Evolutionary conservation across 805 yeast genomes (phyloP), one percentile per base, ranked within the genome.

Genomic region (Zygosaccharomyces kombuchaensis): DNA sequence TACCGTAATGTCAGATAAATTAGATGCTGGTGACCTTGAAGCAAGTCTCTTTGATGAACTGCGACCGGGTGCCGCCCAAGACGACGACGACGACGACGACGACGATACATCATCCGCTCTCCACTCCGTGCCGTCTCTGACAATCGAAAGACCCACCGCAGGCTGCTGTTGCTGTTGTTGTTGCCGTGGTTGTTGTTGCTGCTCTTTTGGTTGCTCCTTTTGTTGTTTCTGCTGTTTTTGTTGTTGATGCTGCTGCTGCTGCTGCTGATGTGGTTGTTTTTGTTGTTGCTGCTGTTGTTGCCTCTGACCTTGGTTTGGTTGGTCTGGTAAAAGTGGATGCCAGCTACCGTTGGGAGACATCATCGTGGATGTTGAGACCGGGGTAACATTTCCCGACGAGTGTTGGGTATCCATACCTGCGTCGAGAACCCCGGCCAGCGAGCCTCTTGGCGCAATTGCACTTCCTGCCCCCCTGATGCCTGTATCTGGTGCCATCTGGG

Each of bases 1-100:
- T 7, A 55, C 55, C 4, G 56, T 52, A 12, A 51, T 37, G 16
- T 50, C 52, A 9, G 38, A 37, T 26, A 36, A 43, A n/a, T 22
- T 36, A 8, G 44, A 34, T 27, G 36, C 17, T 4, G 25, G 13
- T 9, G 5, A 9, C 8, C 23, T 16, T 9, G 41, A 14, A 13
- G 32, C 32, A n/a, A 5, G 8, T n/a, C n/a, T n/a, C 32, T n/a
- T 29, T 12, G 32, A 29, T 10, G 16, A 29, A 13, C 16, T 29
- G 32, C 16, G 32, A 13, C 32, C 16, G 16, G 14, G 14, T 29
- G 32, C 32, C 16, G 32, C 16, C 32, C 16, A 29, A 10, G 32
- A 29, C 3, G 32, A 29, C 13, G 26, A 22, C 17, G 39, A 14
- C 26, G 10, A 13, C 9, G 17, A 36, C 9, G 9, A 13, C 12